Evolutionary conservation across 106 monocot genomes (phyloP).

Genomic region (Xerophyta viscosa): DNA sequence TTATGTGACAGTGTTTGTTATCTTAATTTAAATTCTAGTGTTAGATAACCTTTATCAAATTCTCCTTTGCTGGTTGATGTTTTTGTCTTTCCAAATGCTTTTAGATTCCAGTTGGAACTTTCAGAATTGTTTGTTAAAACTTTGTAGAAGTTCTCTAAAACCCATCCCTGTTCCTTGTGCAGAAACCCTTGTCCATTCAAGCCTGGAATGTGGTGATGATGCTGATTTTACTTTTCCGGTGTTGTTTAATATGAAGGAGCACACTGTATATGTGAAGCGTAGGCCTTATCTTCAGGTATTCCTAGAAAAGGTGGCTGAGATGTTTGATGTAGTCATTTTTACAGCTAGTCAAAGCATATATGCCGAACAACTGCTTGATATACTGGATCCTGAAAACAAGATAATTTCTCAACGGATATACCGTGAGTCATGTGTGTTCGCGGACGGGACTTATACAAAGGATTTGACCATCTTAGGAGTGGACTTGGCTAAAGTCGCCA

Average conservation of each 20-base stretch:
- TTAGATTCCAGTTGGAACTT: no score
- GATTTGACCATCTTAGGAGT: conserved; percentile 65
- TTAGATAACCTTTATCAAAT: no score
- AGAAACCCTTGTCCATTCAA: conserved; percentile 97
- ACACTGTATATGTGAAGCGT: conserved; percentile 75
- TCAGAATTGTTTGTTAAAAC: no score
- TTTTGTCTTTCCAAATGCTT: no score
- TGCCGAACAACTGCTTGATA: conserved; percentile 70
- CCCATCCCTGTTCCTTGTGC: conserved; percentile 9
- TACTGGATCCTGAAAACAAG: conserved; percentile 61
- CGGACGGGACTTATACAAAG: conserved; percentile 78
- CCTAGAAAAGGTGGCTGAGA: conserved; percentile 64
- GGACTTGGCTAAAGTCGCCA: conserved; percentile 72
- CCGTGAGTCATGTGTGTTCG: conserved; percentile 87
- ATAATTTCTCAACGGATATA: conserved; percentile 67
- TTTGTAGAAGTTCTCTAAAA: no score
- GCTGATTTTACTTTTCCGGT: conserved; percentile 86
- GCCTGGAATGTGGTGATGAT: conserved; percentile 51
- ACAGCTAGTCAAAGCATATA: conserved; percentile 97
- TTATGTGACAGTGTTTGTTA: no score
- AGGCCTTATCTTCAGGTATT: conserved; percentile 76
- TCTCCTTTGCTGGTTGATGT: no score
- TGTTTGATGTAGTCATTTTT: conserved; percentile 87
- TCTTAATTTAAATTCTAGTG: no score
- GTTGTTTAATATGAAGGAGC: conserved; percentile 63